Percentiles rank a stretch among this genome's conserved stretches.
Evolutionary conservation across 495 filamentous ascomycete genomes (phyloP).

Genomic region (Podospora australis): DNA sequence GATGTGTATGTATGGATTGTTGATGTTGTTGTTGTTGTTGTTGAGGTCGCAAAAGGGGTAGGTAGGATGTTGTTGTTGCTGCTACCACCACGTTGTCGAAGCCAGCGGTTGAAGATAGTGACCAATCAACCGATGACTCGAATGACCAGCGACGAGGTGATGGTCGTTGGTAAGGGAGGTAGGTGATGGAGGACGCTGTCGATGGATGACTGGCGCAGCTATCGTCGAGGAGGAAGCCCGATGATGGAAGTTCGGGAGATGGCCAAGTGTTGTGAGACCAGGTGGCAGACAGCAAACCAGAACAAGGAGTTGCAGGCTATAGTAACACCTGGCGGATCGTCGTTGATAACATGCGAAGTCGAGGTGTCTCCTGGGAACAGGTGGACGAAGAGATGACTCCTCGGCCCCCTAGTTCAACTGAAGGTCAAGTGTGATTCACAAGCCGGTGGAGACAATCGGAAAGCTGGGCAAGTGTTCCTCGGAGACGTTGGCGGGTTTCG

Average conservation of each 20-base stretch:
- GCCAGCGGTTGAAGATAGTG: constrained; percentile 4
- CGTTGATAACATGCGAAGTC: constrained; percentile 38
- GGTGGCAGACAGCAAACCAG: constrained; percentile 29
- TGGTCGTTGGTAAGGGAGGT: neutral
- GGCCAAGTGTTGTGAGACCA: constrained; percentile 19
- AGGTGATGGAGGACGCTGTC: constrained; percentile 5
- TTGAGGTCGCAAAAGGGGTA: constrained; percentile 4
- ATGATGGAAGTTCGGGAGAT: neutral
- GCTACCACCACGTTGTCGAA: constrained; percentile 8
- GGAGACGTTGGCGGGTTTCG: constrained; percentile 4
- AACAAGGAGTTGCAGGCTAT: constrained; percentile 25
- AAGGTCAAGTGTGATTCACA: constrained; percentile 28
- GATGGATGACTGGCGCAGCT: constrained; percentile 3
- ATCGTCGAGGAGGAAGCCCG: constrained; percentile 5
- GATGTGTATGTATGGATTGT: constrained; percentile 32
- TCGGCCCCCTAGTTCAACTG: constrained; percentile 36
- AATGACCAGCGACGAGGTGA: neutral
- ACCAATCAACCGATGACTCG: constrained; percentile 5
- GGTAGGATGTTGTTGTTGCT: constrained; percentile 13
- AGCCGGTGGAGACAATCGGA: constrained; percentile 21
- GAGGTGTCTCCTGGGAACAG: constrained; percentile 30
- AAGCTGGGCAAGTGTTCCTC: constrained; percentile 14
- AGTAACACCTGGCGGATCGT: constrained; percentile 32
- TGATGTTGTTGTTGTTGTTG: constrained; percentile 13
- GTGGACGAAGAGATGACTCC: constrained; percentile 44